Evolutionary conservation across 2,329 filamentous ascomycete species (phyloP).

Genomic region (Fusarium fracticaudum): DNA sequence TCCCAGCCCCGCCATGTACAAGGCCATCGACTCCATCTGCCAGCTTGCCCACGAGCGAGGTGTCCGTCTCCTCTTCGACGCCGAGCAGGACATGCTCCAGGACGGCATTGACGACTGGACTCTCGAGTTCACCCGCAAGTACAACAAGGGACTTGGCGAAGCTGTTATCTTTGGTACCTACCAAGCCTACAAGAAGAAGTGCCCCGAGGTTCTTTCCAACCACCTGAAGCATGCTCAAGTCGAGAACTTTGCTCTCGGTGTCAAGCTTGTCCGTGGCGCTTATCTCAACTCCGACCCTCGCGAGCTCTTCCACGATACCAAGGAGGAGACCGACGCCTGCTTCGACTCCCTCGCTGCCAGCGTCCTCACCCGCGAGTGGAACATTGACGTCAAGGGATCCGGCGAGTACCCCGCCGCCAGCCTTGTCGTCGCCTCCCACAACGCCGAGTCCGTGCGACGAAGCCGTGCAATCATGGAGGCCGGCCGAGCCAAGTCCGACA

Average conservation of each 20-base stretch:
- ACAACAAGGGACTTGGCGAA: constrained; percentile 71
- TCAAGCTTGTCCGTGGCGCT: constrained; percentile 80
- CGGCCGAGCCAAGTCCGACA: constrained; percentile 52
- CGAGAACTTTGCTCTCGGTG: constrained; percentile 72
- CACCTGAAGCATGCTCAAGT: constrained; percentile 69
- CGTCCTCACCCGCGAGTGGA: constrained; percentile 67
- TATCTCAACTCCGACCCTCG: constrained; percentile 77
- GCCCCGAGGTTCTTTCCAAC: constrained; percentile 62
- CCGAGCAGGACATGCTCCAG: constrained; percentile 84
- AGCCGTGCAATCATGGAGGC: constrained; percentile 62
- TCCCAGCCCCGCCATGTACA: constrained; percentile 71
- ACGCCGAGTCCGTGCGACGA: constrained; percentile 73
- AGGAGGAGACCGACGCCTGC: constrained; percentile 73
- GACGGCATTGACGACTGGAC: constrained; percentile 84
- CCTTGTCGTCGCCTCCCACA: constrained; percentile 85
- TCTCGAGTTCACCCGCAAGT: constrained; percentile 77
- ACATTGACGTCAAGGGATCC: constrained; percentile 47
- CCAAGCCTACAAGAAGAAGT: constrained; percentile 77
- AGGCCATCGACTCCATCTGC: constrained; percentile 80
- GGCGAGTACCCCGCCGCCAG: constrained; percentile 65
- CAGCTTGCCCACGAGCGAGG: constrained; percentile 73
- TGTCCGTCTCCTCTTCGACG: constrained; percentile 83
- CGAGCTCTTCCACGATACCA: constrained; percentile 76
- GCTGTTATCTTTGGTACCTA: constrained; percentile 84
- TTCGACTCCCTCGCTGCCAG: constrained; percentile 78